phyloP scores from a whole-genome alignment of 768 basidiomycete species.

The Gautieria morchelliformis region DNA sequence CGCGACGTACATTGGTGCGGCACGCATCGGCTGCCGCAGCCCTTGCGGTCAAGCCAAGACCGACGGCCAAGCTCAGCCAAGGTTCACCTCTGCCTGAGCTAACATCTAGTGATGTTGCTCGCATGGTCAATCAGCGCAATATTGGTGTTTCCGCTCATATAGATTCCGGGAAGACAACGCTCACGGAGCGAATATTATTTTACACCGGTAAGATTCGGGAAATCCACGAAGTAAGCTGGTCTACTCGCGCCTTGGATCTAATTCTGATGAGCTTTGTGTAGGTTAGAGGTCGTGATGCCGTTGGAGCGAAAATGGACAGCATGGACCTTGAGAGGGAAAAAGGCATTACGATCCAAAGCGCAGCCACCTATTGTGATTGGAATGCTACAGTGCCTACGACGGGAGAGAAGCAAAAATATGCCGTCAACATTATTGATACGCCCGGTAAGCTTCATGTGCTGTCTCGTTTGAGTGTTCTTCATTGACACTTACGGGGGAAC shows the following conservation, averaged over 20 bases:
- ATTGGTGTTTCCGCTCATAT: constrained; percentile 95
- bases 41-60: constrained; percentile 5
- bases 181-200: constrained; percentile 91
- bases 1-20: background rate
- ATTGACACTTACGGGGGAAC: background rate
- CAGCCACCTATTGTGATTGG: constrained; percentile 99
- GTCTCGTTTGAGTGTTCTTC: background rate
- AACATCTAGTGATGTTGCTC: constrained; percentile 52
- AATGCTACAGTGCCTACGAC: constrained; percentile 53
- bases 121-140: constrained; percentile 76
- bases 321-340: constrained; percentile 99
- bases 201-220: constrained; percentile 94
- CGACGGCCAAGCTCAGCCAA: background rate
- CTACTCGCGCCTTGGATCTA: background rate
- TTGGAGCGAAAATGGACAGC: constrained; percentile 99
- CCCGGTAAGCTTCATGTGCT: constrained; percentile 48
- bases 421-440: constrained; percentile 97
- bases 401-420: constrained; percentile 68
- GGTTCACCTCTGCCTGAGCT: constrained; percentile 19
- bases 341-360: constrained; percentile 98
- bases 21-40: constrained; percentile 8
- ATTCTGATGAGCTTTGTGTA: constrained; percentile 19
- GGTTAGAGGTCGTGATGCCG: constrained; percentile 90
- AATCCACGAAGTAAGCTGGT: constrained; percentile 80
- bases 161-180: constrained; percentile 95